Conservation (phyloP, 768 basidiomycete genomes). For the Trametes coccinea region DNA sequence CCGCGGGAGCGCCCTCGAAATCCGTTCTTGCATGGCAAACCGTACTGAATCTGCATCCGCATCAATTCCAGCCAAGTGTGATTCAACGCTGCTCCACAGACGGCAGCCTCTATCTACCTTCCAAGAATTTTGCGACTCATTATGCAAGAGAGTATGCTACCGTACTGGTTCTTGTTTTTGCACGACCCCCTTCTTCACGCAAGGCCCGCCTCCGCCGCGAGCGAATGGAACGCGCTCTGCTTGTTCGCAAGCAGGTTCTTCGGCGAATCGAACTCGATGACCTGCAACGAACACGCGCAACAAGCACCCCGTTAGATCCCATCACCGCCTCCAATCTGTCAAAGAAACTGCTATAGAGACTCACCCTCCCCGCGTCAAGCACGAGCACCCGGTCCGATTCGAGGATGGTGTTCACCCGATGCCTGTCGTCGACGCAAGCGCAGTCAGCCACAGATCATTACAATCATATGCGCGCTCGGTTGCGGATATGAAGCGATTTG, state of each 20-base stretch:
- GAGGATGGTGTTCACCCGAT: slow-evolving; percentile 82
- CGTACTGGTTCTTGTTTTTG: neutral
- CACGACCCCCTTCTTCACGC: slow-evolving; percentile 6
- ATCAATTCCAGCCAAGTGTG: too few relatives aligned
- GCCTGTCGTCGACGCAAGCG: slow-evolving; percentile 38
- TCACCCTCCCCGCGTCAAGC: slow-evolving; percentile 73
- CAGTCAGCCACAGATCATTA: neutral
- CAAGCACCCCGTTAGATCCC: slow-evolving; percentile 13
- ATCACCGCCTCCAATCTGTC: neutral
- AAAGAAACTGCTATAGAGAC: slow-evolving; percentile 8
- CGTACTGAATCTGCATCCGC: too few relatives aligned
- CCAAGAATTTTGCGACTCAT: neutral
- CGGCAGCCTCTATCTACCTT: too few relatives aligned
- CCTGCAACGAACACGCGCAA: slow-evolving; percentile 32
- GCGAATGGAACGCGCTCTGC: slow-evolving; percentile 58
- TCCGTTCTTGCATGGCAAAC: too few relatives aligned
- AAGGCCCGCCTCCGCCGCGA: slow-evolving; percentile 63
- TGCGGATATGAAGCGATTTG: neutral
- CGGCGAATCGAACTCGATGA: slow-evolving; percentile 83
- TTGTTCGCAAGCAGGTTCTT: slow-evolving; percentile 57
- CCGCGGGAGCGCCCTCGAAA: too few relatives aligned
- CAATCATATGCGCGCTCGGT: neutral
- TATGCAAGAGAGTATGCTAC: neutral
- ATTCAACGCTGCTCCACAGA: too few relatives aligned
- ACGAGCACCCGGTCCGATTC: slow-evolving; percentile 82